phyloP scores from a whole-genome alignment of 2,329 filamentous ascomycete genomes.

The Ilyonectria mors-panacis region DNA sequence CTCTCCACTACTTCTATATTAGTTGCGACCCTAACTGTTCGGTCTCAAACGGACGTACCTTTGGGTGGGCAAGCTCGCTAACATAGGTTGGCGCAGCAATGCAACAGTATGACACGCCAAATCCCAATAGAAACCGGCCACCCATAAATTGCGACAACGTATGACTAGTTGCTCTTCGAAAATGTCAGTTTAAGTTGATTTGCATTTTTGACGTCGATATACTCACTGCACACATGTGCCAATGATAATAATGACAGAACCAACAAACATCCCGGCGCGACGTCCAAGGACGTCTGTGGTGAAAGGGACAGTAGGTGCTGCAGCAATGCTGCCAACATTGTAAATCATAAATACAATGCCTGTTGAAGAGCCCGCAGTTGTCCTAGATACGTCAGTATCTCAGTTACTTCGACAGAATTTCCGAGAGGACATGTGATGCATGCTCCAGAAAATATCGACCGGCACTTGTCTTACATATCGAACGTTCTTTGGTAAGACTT shows the following conservation, averaged over 20 bases:
- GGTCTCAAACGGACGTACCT: not conserved
- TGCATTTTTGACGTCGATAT: fast-evolving
- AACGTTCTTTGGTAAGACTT: conserved; percentile 42
- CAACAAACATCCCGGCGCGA: conserved; percentile 59
- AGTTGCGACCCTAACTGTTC: not conserved
- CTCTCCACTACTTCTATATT: conserved; percentile 58
- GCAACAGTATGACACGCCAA: conserved; percentile 60
- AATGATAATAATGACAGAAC: conserved; percentile 57
- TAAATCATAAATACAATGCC: conserved; percentile 60
- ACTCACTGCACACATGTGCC: conserved; percentile 57
- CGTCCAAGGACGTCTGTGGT: conserved; percentile 59
- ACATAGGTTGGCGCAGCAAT: conserved; percentile 59
- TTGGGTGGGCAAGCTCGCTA: conserved; percentile 67
- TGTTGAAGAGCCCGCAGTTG: conserved; percentile 35
- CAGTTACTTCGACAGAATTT: not conserved
- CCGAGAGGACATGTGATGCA: not conserved
- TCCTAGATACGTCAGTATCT: conserved; percentile 17
- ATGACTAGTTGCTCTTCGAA: conserved; percentile 50
- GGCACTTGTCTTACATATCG: conserved; percentile 22
- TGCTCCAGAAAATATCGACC: not conserved
- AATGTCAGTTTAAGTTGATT: not conserved
- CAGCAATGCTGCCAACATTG: conserved; percentile 60
- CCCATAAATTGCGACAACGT: conserved; percentile 57
- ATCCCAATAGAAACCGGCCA: conserved; percentile 70
- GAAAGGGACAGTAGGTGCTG: conserved; percentile 57